phyloP scores from a whole-genome alignment of 208 protist genomes.

The Leishmania amazonensis region DNA sequence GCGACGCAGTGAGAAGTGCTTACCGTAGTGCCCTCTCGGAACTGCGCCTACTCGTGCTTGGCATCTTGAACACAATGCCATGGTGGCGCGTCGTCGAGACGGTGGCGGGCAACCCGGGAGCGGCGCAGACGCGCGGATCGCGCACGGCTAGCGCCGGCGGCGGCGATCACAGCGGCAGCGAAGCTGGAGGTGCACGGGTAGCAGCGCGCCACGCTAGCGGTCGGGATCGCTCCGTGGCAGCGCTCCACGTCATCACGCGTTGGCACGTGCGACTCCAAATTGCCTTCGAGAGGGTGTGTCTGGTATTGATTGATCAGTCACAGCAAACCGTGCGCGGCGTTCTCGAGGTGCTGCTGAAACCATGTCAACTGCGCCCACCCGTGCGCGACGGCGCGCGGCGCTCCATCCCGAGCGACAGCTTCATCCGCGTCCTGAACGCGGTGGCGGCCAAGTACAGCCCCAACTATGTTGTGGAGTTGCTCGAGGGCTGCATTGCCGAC shows the following conservation, averaged over 20 bases:
- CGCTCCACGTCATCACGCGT: conserved; percentile 45
- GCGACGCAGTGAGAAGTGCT: conserved; percentile 7
- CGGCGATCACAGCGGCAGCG: background rate
- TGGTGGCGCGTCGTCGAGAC: conserved; percentile 82
- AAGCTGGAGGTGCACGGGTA: background rate
- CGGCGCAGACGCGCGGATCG: background rate
- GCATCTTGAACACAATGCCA: conserved; percentile 78
- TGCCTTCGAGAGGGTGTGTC: conserved; percentile 75
- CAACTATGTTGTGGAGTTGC: conserved; percentile 53
- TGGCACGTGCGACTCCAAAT: conserved; percentile 71
- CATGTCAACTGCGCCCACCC: conserved; percentile 63
- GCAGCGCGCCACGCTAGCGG: background rate
- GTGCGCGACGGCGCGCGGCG: conserved; percentile 56
- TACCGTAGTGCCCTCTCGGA: conserved; percentile 39
- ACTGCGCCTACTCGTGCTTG: conserved; percentile 68
- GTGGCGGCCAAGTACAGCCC: conserved; percentile 56
- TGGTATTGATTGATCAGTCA: conserved; percentile 63
- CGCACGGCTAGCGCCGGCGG: background rate
- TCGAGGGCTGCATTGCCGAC: conserved; percentile 59
- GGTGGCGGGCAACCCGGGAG: conserved; percentile 10
- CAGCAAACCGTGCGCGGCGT: conserved; percentile 70
- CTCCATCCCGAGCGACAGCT: conserved; percentile 62
- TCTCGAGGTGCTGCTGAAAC: conserved; percentile 71
- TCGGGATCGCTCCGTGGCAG: conserved; percentile 15
- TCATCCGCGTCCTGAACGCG: conserved; percentile 72